Evolutionary conservation across 2,329 filamentous ascomycete genomes (phyloP), one percentile per base, ranked within the genome.

Genomic region (Phoma sp.): DNA sequence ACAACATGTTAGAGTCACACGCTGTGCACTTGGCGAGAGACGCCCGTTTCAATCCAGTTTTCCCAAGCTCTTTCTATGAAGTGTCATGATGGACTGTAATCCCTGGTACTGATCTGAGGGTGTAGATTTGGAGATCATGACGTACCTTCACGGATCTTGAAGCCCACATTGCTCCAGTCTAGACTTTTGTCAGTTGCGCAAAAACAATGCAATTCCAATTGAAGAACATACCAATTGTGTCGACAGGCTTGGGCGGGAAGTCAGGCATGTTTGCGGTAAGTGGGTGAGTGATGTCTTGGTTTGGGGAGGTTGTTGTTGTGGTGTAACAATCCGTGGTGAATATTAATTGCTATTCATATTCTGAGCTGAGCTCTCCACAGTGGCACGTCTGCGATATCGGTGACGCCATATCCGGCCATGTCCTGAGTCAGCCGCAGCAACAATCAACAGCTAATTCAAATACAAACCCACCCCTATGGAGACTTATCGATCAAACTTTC

Each of bases 81-180:
- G 18, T 18, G 18, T 18, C 18, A 18, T 18, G 18, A 18, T 18
- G 18, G 18, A 18, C 18, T 2, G 18, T 2, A 18, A 18, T 18
- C 18, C 18, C 18, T 18, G 18, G 2, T 18, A 18, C 18, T 18
- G 18, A 18, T 18, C 18, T 18, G 18, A 18, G 18, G 18, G 18
- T 18, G 18, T 9, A 29, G 27, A 29, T 9, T 29, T 29, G 27
- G 27, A 29, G 10, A 35, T 13, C 29, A 2, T 36, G 8, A 60
- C 79, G 67, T 76, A 91, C 91, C 90, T 83, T 97, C 92, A 64
- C 91, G 89, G 65, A 97, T 88, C 71, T 87, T 88, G 83, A 98
- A 98, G 71, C 93, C 93, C 62, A 98, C 86, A 69, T 96, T 89
- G 75, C 84, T 86, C 93, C 93, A 98, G 82, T 98, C 92, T 86